phyloP scores from a whole-genome alignment of 1,284 basidiomycete species.

The Malassezia globosa region DNA sequence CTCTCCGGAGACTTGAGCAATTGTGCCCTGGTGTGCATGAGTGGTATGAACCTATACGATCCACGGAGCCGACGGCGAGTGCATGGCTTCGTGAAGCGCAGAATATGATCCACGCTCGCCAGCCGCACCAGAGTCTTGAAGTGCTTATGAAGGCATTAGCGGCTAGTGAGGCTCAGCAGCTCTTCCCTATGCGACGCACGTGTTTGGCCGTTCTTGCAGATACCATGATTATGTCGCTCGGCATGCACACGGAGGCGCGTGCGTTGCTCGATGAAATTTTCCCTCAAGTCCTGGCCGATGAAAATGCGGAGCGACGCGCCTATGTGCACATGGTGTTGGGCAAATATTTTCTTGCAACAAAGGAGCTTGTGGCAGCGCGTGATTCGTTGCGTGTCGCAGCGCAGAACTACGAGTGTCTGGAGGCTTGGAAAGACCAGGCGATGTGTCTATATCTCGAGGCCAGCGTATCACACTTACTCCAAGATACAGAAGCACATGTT shows the following conservation, averaged over 20 bases:
- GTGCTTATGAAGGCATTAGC: slow-evolving; percentile 8
- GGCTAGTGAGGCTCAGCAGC: slow-evolving; percentile 3
- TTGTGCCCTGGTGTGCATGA: slow-evolving; percentile 4
- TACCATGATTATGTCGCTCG: background rate
- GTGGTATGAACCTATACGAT: background rate
- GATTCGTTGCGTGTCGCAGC: background rate
- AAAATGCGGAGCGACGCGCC: slow-evolving; percentile 13
- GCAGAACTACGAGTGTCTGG: slow-evolving; percentile 1
- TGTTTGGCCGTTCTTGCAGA: slow-evolving; percentile 12
- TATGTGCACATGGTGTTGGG: background rate
- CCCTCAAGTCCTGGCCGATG: slow-evolving; percentile 12
- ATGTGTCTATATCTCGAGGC: slow-evolving; percentile 8
- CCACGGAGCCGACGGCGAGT: background rate
- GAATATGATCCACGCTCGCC: background rate
- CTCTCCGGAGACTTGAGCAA: slow-evolving; percentile 1
- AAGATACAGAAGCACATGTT: background rate
- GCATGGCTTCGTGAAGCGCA: slow-evolving; percentile 7
- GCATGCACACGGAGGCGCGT: slow-evolving; percentile 3
- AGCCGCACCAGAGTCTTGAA: slow-evolving; percentile 11
- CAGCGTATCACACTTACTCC: background rate
- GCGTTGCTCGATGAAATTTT: slow-evolving; percentile 9
- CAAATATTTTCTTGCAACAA: background rate
- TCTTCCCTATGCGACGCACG: slow-evolving; percentile 8
- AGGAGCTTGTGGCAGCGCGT: background rate
- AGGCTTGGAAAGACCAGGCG: slow-evolving; percentile 7